phyloP scores from a whole-genome alignment of 805 yeast species.

The Suhomyces pyralidae region DNA sequence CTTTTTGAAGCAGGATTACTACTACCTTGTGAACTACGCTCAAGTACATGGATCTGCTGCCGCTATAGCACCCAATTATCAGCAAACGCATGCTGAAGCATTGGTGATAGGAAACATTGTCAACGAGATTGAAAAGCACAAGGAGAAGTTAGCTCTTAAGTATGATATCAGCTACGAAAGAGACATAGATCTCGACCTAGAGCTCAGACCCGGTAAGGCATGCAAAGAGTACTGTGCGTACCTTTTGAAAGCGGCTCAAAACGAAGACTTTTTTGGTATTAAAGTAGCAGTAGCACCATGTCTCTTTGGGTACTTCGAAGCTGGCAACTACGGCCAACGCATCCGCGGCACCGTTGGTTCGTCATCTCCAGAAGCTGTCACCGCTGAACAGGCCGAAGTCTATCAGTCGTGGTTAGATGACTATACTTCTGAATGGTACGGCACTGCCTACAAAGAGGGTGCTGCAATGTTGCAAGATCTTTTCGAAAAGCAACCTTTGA shows the following conservation, averaged over 20 bases:
- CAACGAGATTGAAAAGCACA: slow-evolving; percentile 56
- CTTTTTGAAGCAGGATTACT: slow-evolving; percentile 63
- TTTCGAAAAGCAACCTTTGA: slow-evolving; percentile 29
- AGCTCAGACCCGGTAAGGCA: slow-evolving; percentile 51
- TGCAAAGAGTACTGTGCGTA: slow-evolving; percentile 61
- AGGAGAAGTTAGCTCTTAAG: slow-evolving; percentile 40
- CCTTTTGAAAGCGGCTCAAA: slow-evolving; percentile 49
- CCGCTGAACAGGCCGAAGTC: slow-evolving; percentile 23
- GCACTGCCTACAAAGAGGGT: slow-evolving; percentile 52
- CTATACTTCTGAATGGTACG: slow-evolving; percentile 59
- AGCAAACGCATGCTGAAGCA: slow-evolving; percentile 49
- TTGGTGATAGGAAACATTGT: slow-evolving; percentile 50
- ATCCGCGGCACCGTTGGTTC: slow-evolving; percentile 15
- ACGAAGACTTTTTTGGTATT: slow-evolving; percentile 59
- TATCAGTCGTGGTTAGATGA: slow-evolving; percentile 59
- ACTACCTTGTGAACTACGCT: slow-evolving; percentile 66
- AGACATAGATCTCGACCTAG: slow-evolving; percentile 38
- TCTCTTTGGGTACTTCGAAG: slow-evolving; percentile 65
- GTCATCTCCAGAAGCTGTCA: slow-evolving; percentile 5
- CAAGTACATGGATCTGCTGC: slow-evolving; percentile 63
- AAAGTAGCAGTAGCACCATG: slow-evolving; percentile 74
- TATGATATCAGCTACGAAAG: slow-evolving; percentile 40
- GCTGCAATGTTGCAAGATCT: slow-evolving; percentile 44
- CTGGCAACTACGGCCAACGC: slow-evolving; percentile 37
- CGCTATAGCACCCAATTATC: slow-evolving; percentile 55